A percentile compares a stretch with the other conserved stretches of the same genome.
These are phyloP conservation scores for Cercospora sp. DNA, from an alignment of 2,329 filamentous ascomycete genomes.

Conservation along the genomic window DNA sequence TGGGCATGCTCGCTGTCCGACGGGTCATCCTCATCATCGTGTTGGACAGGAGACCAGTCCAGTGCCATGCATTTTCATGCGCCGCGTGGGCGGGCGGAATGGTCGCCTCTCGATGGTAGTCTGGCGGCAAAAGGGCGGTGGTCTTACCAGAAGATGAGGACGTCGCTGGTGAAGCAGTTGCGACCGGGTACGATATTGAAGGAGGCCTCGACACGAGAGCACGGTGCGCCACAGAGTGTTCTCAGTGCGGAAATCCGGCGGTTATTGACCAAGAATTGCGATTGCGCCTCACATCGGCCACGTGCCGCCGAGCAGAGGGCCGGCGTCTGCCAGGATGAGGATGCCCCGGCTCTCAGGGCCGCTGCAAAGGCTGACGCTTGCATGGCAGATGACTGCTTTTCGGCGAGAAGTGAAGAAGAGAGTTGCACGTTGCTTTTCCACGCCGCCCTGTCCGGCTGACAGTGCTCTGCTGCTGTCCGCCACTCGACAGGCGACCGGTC, in stretches of 20 bases:
- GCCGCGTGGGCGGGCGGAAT: constrained; percentile 2
- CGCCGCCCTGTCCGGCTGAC: constrained; percentile 6
- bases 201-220: constrained; percentile 2
- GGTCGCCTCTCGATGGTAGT: neutral
- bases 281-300: neutral
- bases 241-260: neutral
- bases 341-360: neutral
- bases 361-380: constrained; percentile 5
- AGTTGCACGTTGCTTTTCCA: constrained; percentile 5
- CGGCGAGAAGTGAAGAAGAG: constrained; percentile 11
- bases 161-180: neutral
- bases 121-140: constrained; percentile 10
- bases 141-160: constrained; percentile 3
- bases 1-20: constrained; percentile 15
- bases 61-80: neutral
- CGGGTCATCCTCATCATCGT: neutral
- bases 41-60: neutral
- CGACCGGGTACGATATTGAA: neutral
- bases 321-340: neutral
- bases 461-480: neutral
- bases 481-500: neutral
- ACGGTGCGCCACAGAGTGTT: neutral
- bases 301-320: neutral
- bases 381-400: constrained; percentile 2
- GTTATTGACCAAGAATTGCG: neutral